Evolutionary conservation across 2,329 filamentous ascomycete genomes (phyloP), one percentile per base, ranked within the genome.

Genomic region (Fusarium pseudoanthophilum): DNA sequence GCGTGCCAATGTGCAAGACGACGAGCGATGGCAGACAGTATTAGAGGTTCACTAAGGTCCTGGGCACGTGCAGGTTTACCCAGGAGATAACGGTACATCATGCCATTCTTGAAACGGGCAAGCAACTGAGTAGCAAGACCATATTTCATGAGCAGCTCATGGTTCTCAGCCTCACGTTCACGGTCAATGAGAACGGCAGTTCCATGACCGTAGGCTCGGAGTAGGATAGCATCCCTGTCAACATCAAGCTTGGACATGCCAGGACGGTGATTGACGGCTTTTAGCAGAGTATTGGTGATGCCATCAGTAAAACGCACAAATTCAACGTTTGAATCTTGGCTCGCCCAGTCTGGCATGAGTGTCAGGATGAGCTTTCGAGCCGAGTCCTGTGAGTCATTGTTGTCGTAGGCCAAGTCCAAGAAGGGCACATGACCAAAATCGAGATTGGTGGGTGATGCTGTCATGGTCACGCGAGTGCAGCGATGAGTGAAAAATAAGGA

Each of bases 131-230:
- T 96, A 26, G 96, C 96, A 60, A 99, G 91, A 77, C 91, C 90
- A 78, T 95, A 87, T 75, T 90, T 90, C 84, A 95, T 94, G 71
- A 98, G 91, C 64, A 98, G 88, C 80, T 95, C 95, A 84, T 99
- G 96, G 80, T 92, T 92, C 78, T 91, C 87, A 4, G 87, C 89
- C 87, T 90, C 91, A 87, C 95, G 92, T 85, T 97, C 93, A 75
- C 96, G 93, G 85, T 99, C 96, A 84, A 99, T 99, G 77, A 99
- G 89, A 61, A 98, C 89, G 80, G 97, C 95, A 75, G 96, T 98
- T 73, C 95, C 94, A 81, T 96, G 92, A 77, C 96, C 96, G 83
- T 98, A 99, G 71, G 96, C 96, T 77, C 96, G 91, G 79, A 99
- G 89, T 73, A 99, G 87, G 75, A 98, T 90, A 39, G 96, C 93